Evolutionary conservation across 345 rosid genomes (phyloP), one percentile per base, ranked within the genome.

Genomic region (Eucalyptus pauciflora): DNA sequence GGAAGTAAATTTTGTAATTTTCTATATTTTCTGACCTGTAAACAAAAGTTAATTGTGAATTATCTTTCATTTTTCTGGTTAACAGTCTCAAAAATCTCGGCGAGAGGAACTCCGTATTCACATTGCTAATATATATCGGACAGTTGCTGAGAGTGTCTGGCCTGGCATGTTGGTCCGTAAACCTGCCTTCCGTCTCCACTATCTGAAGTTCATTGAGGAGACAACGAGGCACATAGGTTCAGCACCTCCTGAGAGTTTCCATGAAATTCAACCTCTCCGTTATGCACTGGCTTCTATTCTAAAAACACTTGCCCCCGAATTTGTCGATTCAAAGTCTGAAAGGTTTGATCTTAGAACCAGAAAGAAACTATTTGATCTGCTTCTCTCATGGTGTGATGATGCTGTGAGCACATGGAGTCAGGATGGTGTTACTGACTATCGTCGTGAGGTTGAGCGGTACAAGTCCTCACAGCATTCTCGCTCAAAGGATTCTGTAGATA

Each of bases 371-470:
- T 98, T 98, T 91, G 99, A 97, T 91, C 94, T 95, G 88, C 98
- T 98, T 91, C 94, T 98, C 64, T 94, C 99, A 43, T 98, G 99
- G 99, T 94, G 95, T 86, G 99, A 98, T 91, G 99, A 97, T 86
- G 90, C 94, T 54, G 97, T 98, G 86, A 93, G 94, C 88, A 88
- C 96, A 76, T 97, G 97, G 99, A 97, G 97, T 86, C 98, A 94
- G 94, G 99, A 98, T 88, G 93, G 93, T 90, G 94, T 91, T 86
- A 95, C 93, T 93, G 99, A 98, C 92, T 96, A 98, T 88, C 96
- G 99, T 51, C 99, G 99, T 92, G 99, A 97, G 90, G 98, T 96
- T 89, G 99, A 98, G 91, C 97, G 99, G 25, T 97, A 98, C 89
- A 98, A 98, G 92, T 89, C 98, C 89, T 98, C 98, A 4, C 99